These are phyloP conservation scores for Lactarius tabidus DNA, from an alignment of 768 basidiomycete species.

Conservation along the genomic window DNA sequence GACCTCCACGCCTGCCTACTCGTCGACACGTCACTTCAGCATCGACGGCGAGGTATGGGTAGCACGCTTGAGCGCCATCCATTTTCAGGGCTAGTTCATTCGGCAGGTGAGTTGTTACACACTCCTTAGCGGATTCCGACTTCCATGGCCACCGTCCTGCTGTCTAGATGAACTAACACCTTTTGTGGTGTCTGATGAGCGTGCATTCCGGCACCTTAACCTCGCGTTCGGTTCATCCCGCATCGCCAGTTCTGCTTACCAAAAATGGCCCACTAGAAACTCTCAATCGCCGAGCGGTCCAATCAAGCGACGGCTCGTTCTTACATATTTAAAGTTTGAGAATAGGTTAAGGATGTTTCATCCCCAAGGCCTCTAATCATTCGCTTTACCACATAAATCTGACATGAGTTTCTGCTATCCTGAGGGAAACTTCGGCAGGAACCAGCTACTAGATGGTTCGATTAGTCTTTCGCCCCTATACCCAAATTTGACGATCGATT, in stretches of 20 bases:
- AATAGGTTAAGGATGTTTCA: constrained; percentile 86
- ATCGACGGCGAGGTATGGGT: constrained; percentile 80
- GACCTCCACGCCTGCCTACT: constrained; percentile 78
- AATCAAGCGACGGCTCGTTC: constrained; percentile 49
- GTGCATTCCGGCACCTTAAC: constrained; percentile 81
- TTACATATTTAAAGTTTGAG: constrained; percentile 67
- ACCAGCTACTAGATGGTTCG: constrained; percentile 93
- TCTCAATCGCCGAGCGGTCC: constrained; percentile 54
- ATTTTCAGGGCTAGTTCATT: constrained; percentile 90
- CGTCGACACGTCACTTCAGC: constrained; percentile 67
- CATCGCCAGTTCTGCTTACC: constrained; percentile 71
- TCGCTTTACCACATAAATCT: constrained; percentile 68
- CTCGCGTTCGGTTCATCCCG: constrained; percentile 65
- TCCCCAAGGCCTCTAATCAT: constrained; percentile 91
- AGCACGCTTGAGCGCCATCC: constrained; percentile 85
- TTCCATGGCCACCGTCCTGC: constrained; percentile 86
- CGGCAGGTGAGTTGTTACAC: constrained; percentile 88
- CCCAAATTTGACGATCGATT: constrained; percentile 94
- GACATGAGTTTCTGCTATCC: constrained; percentile 62
- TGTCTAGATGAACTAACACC: constrained; percentile 87
- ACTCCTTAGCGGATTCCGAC: constrained; percentile 83
- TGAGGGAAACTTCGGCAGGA: constrained; percentile 88
- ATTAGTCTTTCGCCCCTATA: constrained; percentile 97
- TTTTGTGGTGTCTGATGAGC: constrained; percentile 82
- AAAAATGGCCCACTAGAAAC: constrained; percentile 72